These are phyloP conservation scores for Cinchona pubescens DNA, from an alignment of 257 asterid species.

Conservation along the genomic window DNA sequence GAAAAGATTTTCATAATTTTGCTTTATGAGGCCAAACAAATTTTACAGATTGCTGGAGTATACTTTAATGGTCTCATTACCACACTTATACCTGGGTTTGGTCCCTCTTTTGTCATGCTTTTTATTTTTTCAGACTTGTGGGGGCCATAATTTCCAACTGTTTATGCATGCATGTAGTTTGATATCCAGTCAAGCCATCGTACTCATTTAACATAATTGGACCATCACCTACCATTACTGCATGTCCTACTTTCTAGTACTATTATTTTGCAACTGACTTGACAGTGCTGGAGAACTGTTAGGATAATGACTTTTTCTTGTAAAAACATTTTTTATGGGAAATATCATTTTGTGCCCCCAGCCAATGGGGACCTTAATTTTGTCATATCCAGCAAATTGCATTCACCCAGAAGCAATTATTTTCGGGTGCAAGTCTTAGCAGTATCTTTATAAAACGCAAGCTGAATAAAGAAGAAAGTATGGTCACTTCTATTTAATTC, in stretches of 20 bases:
- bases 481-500: slow-evolving; percentile 14
- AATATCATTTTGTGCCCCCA: neutral
- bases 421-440: neutral
- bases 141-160: neutral
- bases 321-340: neutral
- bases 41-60: too few relatives aligned
- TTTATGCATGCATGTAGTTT: neutral
- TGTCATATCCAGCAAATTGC: too few relatives aligned
- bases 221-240: neutral
- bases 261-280: neutral
- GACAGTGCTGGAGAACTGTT: neutral
- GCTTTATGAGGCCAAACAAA: too few relatives aligned
- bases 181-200: neutral
- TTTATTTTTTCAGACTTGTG: neutral
- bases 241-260: neutral
- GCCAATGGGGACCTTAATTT: slow-evolving; percentile 1
- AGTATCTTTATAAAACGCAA: neutral
- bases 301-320: neutral
- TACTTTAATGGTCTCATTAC: too few relatives aligned
- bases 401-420: neutral
- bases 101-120: too few relatives aligned
- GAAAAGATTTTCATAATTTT: too few relatives aligned
- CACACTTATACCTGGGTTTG: too few relatives aligned
- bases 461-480: slow-evolving; percentile 5
- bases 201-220: slow-evolving; percentile 6